A percentile compares a stretch with the other conserved stretches of the same genome.
Evolutionary conservation across 331 rosid genomes (phyloP).

Genomic region (Pyrus hybrid): DNA sequence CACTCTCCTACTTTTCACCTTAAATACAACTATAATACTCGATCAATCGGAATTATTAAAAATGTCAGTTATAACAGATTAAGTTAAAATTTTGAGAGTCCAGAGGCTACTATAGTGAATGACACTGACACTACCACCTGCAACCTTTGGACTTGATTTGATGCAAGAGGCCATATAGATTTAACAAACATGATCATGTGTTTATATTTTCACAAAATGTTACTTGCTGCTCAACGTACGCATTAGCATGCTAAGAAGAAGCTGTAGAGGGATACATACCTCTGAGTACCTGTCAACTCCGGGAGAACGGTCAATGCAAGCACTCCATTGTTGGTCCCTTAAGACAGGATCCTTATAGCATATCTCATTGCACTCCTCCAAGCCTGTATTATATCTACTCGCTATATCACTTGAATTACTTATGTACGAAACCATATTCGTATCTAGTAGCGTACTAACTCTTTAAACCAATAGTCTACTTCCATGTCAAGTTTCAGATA

Average conservation of each 20-base stretch:
- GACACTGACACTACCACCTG: neutral
- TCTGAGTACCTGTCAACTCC: slow-evolving; percentile 64
- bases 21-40: neutral
- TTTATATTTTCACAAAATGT: neutral
- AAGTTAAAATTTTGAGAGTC: neutral
- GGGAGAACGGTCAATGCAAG: slow-evolving; percentile 93
- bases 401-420: slow-evolving; percentile 9
- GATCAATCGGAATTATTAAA: neutral
- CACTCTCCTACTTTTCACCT: neutral
- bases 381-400: slow-evolving; percentile 39
- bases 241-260: neutral
- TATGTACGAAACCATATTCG: neutral
- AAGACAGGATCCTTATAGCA: slow-evolving; percentile 94
- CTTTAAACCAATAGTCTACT: neutral
- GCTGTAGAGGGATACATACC: slow-evolving; percentile 26
- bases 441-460: neutral
- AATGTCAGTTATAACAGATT: too few relatives aligned
- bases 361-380: slow-evolving; percentile 67
- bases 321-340: slow-evolving; percentile 80
- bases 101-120: neutral
- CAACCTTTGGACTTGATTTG: neutral
- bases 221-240: neutral
- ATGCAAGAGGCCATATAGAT: neutral
- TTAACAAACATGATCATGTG: neutral
- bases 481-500: neutral